Evolutionary conservation across 1,284 basidiomycete genomes (phyloP), one percentile per base, ranked within the genome.

Genomic region (Heterobasidion irregulare): DNA sequence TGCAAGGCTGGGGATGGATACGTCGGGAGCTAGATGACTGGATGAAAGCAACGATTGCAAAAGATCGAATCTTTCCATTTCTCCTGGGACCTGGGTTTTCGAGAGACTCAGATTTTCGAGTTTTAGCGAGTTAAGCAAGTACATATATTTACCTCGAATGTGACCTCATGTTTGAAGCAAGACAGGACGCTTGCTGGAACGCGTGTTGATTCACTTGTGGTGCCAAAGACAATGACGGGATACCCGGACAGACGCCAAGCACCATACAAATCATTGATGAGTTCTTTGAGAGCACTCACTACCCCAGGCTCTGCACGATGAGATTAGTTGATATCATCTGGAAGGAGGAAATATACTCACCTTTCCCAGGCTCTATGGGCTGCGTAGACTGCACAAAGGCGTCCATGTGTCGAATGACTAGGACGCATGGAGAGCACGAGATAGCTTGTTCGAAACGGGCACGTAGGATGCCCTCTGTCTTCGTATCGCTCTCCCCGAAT

Each of bases 131-230:
- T 51, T 13, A n/a, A 47, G 16, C 8, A 26, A 16, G 19, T 26
- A 32, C 32, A 47, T 13, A 12, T 16, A n/a, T 72, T 52, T 57
- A 92, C 92, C 71, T 90, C 80, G 48, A 96, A 82, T 0, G 70
- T 65, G 32, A 98, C 75, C 63, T 94, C 89, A 65, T 96, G 92
- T 69, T 97, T 98, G 75, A 98, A 98, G 57, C 79, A 84, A 1
- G 81, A 79, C 33, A 91, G 66, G 2, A 97, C 71, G 3, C 78
- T 78, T 3, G 80, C 69, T 0, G 92, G 84, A 6, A 95, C 76
- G 43, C 79, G 77, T 35, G 85, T 84, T 2, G 79, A 71, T 53
- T 91, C 88, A 47, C 79, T 79, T 0, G 86, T 87, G 1, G 90
- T 95, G 5, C 82, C 95, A 52, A 94, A 68, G 5, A 94, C 73